A percentile compares a stretch with the other conserved stretches of the same genome.
Conservation (phyloP, 495 filamentous ascomycete species). For the Gamarada debralockiae region DNA sequence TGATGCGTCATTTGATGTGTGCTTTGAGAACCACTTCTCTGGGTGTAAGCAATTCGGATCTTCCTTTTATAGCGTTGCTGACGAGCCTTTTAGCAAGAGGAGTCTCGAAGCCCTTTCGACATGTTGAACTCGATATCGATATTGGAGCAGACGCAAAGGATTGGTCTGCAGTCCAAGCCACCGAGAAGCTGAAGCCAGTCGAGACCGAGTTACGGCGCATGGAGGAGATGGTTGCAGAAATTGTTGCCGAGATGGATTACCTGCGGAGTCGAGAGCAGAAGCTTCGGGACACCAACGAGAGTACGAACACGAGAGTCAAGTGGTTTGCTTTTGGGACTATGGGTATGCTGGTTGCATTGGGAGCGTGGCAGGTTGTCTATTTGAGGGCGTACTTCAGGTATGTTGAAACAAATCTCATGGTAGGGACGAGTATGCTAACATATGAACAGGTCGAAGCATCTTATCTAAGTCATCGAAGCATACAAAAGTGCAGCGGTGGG, state of each 20-base stretch:
- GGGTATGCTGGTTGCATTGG: slow-evolving; percentile 84
- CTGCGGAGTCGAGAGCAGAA: slow-evolving; percentile 87
- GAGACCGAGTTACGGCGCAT: slow-evolving; percentile 94
- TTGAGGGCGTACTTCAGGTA: slow-evolving; percentile 94
- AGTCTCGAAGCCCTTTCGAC: slow-evolving; percentile 60
- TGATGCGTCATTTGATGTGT: slow-evolving; percentile 94
- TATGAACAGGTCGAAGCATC: slow-evolving; percentile 70
- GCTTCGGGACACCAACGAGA: slow-evolving; percentile 97
- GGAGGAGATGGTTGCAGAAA: slow-evolving; percentile 78
- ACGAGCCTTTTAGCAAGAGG: slow-evolving; percentile 26
- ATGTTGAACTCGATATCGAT: slow-evolving; percentile 95
- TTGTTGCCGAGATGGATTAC: slow-evolving; percentile 90
- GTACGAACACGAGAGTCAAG: slow-evolving; percentile 97
- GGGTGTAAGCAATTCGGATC: slow-evolving; percentile 43
- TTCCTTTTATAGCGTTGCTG: not conserved
- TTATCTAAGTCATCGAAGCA: slow-evolving; percentile 55
- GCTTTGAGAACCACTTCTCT: slow-evolving; percentile 83
- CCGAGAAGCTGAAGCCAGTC: slow-evolving; percentile 96
- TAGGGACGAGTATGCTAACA: slow-evolving; percentile 6
- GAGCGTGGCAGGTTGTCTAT: slow-evolving; percentile 97
- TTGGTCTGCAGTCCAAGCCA: slow-evolving; percentile 93
- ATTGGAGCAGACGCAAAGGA: slow-evolving; percentile 98
- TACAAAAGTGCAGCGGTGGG: not conserved
- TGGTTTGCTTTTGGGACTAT: slow-evolving; percentile 97
- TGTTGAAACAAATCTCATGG: slow-evolving; percentile 18